Evolutionary conservation across 1,284 basidiomycete species (phyloP).

Genomic region (Heterobasidion parviporum): DNA sequence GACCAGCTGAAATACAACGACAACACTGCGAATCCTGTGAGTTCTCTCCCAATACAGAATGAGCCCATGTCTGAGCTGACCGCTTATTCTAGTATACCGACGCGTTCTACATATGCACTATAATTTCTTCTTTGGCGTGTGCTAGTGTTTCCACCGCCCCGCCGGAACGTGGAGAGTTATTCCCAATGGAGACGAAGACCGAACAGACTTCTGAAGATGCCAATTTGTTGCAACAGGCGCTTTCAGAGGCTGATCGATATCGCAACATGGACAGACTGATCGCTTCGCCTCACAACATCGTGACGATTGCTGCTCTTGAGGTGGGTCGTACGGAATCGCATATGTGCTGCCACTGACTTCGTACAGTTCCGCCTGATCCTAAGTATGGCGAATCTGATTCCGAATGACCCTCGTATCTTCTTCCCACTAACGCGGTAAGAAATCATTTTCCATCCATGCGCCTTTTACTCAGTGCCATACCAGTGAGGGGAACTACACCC

Average conservation of each 20-base stretch:
- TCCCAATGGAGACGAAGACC: constrained; percentile 55
- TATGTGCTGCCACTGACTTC: constrained; percentile 4
- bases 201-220: constrained; percentile 60
- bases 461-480: constrained; percentile 11
- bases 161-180: constrained; percentile 71
- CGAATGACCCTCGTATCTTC: constrained; percentile 77
- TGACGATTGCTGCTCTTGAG: constrained; percentile 86
- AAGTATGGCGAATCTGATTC: constrained; percentile 72
- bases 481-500: constrained; percentile 89
- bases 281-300: constrained; percentile 90
- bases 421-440: constrained; percentile 83
- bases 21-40: constrained; percentile 83
- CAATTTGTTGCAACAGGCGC: constrained; percentile 61
- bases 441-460: neutral
- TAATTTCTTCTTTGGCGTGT: constrained; percentile 79
- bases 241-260: constrained; percentile 83
- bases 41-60: constrained; percentile 19
- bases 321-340: constrained; percentile 32
- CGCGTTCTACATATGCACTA: constrained; percentile 83
- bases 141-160: constrained; percentile 66
- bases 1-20: constrained; percentile 92
- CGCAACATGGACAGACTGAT: constrained; percentile 93
- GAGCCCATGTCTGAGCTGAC: constrained; percentile 6
- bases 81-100: constrained; percentile 66
- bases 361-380: constrained; percentile 75